Conservation (phyloP, 1,284 basidiomycete genomes). For the Melampsora americana region DNA sequence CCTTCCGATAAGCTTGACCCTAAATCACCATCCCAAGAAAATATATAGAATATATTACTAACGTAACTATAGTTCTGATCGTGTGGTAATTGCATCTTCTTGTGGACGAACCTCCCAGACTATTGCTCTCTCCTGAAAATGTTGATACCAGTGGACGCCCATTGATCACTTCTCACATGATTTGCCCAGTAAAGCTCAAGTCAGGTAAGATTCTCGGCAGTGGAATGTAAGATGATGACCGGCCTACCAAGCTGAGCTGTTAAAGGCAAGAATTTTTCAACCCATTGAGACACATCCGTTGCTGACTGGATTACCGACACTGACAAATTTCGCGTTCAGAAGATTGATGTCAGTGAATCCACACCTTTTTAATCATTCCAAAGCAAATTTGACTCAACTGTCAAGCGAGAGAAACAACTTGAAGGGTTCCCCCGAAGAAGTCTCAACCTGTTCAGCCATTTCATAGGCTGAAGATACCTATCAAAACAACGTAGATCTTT, state of each 20-base stretch:
- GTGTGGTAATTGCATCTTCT: too few relatives aligned
- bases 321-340: neutral
- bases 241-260: constrained; percentile 30
- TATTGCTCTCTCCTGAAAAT: constrained; percentile 30
- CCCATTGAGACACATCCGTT: constrained; percentile 33
- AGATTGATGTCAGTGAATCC: neutral
- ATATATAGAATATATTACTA: too few relatives aligned
- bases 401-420: constrained; percentile 40
- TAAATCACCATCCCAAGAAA: neutral
- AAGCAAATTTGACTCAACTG: neutral
- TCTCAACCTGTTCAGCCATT: constrained; percentile 6
- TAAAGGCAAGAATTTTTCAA: constrained; percentile 26
- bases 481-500: neutral
- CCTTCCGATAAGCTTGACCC: constrained; percentile 9
- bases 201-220: neutral
- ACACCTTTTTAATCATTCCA: neutral
- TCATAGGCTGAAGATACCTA: constrained; percentile 34
- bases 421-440: constrained; percentile 15
- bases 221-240: neutral
- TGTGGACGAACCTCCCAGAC: constrained; percentile 17
- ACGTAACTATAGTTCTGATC: neutral
- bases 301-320: constrained; percentile 37
- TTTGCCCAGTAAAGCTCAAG: neutral
- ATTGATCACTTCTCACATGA: constrained; percentile 5
- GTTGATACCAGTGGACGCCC: constrained; percentile 22